Evolutionary conservation across 805 yeast genomes (phyloP).

Genomic region (Kluyveromyces siamensis): DNA sequence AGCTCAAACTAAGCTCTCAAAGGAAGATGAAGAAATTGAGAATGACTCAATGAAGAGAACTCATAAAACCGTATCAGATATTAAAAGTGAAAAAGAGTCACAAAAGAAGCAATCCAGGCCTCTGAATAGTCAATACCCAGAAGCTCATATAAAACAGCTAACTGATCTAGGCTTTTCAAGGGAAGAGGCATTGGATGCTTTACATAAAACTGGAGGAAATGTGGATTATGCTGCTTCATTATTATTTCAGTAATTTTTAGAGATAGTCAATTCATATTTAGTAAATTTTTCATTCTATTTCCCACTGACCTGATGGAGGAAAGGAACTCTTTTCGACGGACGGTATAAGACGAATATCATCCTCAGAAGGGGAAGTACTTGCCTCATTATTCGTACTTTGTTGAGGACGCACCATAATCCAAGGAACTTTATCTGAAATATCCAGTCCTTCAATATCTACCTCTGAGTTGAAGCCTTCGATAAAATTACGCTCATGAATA

Average conservation of each 20-base stretch:
- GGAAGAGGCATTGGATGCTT: constrained; percentile 53
- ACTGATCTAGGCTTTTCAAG: constrained; percentile 64
- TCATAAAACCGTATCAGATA: background rate
- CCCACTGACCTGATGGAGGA: background rate
- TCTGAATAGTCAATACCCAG: constrained; percentile 19
- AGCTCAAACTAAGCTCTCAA: background rate
- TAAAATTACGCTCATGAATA: constrained; percentile 73
- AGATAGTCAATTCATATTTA: background rate
- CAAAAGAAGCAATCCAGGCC: background rate
- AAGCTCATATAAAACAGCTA: constrained; percentile 37
- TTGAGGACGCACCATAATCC: constrained; percentile 23
- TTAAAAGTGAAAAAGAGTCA: background rate
- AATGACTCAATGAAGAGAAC: background rate
- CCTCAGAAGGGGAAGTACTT: background rate
- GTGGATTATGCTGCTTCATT: constrained; percentile 81
- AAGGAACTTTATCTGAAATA: constrained; percentile 23
- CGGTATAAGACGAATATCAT: background rate
- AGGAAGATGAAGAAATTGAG: background rate
- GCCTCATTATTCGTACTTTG: background rate
- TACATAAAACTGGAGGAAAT: constrained; percentile 62
- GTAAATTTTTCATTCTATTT: too few species aligned
- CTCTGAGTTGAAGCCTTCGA: constrained; percentile 67
- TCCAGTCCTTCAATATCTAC: constrained; percentile 40
- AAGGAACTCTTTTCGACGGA: background rate
- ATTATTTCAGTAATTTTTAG: constrained; percentile 36